phyloP scores from a whole-genome alignment of 1,284 basidiomycete genomes.

The Abortiporus biennis region DNA sequence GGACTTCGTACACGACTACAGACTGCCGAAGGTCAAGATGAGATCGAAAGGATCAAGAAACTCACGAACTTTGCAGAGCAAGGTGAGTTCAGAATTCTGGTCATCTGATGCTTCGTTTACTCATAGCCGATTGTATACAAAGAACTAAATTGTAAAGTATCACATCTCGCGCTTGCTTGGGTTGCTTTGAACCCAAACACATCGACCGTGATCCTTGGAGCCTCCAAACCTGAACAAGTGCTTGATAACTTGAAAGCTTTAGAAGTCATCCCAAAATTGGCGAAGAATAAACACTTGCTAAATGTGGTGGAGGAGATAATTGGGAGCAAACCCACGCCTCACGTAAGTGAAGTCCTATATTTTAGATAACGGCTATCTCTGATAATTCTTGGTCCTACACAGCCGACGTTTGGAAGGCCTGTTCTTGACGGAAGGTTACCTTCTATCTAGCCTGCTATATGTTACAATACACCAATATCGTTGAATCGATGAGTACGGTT shows the following conservation, averaged over 20 bases:
- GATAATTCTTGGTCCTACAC: background rate
- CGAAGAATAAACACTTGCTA: constrained; percentile 57
- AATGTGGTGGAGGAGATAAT: constrained; percentile 64
- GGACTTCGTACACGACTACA: constrained; percentile 17
- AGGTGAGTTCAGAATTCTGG: constrained; percentile 16
- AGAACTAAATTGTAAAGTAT: constrained; percentile 50
- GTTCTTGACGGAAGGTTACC: constrained; percentile 10
- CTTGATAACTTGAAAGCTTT: constrained; percentile 68
- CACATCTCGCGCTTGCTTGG: constrained; percentile 71
- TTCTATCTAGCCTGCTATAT: background rate
- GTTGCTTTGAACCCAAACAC: constrained; percentile 57
- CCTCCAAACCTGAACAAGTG: constrained; percentile 52
- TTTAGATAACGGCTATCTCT: background rate
- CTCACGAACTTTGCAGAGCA: constrained; percentile 63
- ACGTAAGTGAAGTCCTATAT: constrained; percentile 19
- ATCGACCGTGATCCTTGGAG: constrained; percentile 54
- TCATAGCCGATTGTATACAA: background rate
- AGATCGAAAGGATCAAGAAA: constrained; percentile 65
- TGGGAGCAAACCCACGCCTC: constrained; percentile 36
- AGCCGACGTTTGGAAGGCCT: constrained; percentile 9
- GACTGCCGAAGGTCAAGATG: constrained; percentile 47
- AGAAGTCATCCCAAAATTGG: constrained; percentile 63
- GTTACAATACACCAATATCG: no score
- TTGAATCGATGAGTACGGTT: no score
- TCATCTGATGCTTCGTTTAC: background rate